Base-by-base conservation (phyloP, 768 basidiomycete genomes). In the Sarcodon sp. region DNA sequence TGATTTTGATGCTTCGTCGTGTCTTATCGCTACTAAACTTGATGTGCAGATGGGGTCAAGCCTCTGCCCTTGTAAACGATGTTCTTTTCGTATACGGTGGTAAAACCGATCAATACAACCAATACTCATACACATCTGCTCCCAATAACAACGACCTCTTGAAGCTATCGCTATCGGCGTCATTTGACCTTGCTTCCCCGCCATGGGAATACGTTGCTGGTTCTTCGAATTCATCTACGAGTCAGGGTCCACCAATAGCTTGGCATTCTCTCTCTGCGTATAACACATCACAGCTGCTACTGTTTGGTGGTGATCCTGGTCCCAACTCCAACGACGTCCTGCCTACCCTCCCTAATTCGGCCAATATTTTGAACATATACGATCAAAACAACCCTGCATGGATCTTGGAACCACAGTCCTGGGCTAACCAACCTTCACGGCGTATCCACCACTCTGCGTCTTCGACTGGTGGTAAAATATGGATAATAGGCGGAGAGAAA, bases 221-320 rank as follows among this genome's bases (percentile, higher is more conserved):
- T 48, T 67, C 72, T 33, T 56, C 64, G 2, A 72, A 74, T 51
- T 61, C 66, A 4, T 61, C 69, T 6, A 57, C 68, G 4, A 64
- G 71, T 0, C 70, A 74, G 48, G 75, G 76, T 0, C 87, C 86
- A 18, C 63, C 75, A 7, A 67, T 90, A 9, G 77, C 84, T 9
- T 92, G 87, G 84, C 85, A 90, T 59, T 78, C 84, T 1, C 65
- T 92, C 38, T 82, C 85, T 12, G 76, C 81, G 4, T 73, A 76
- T 64, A 74, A 76, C 47, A 63, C 69, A 12, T 65, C 75, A 7
- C 52, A 69, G 18, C 52, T 78, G 2, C 68, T 92, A 3, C 61
- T 81, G 11, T 88, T 91, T 50, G 91, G 91, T 16, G 91, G 91
- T 13, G 70, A 80, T 54, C 76, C 81, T 11, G 85, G 73, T 2